phyloP scores from a whole-genome alignment of 2,329 filamentous ascomycete species.

The Talaromyces sp. region DNA sequence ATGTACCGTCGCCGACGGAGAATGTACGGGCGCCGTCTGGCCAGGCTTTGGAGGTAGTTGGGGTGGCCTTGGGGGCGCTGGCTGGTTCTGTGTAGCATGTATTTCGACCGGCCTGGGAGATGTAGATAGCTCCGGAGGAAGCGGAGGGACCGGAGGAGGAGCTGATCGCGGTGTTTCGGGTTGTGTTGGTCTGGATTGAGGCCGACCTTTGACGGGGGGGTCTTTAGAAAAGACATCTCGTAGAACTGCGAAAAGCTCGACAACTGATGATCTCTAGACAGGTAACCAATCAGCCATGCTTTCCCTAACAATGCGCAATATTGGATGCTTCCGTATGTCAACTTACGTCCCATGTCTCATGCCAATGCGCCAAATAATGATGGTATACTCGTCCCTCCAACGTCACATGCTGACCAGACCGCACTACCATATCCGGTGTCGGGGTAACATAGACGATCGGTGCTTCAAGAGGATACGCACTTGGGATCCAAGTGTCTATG shows the following conservation, averaged over 20 bases:
- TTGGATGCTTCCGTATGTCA: neutral
- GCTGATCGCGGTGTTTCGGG: slow-evolving; percentile 28
- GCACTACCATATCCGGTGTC: slow-evolving; percentile 79
- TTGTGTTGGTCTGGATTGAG: slow-evolving; percentile 23
- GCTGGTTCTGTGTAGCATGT: slow-evolving; percentile 16
- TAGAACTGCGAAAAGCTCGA: slow-evolving; percentile 76
- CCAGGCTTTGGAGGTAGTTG: slow-evolving; percentile 37
- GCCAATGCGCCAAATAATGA: slow-evolving; percentile 88
- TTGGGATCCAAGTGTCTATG: slow-evolving; percentile 86
- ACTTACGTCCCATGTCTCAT: slow-evolving; percentile 82
- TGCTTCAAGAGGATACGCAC: slow-evolving; percentile 78
- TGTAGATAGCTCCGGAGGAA: slow-evolving; percentile 59
- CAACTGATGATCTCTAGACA: slow-evolving; percentile 68
- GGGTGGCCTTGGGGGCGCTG: slow-evolving; percentile 24
- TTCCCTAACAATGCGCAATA: slow-evolving; percentile 2
- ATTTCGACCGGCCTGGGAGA: slow-evolving; percentile 31
- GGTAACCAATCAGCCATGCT: neutral
- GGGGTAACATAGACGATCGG: slow-evolving; percentile 87
- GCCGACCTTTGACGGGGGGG: slow-evolving; percentile 74
- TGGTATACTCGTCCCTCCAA: slow-evolving; percentile 92
- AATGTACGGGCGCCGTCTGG: slow-evolving; percentile 15
- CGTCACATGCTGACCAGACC: slow-evolving; percentile 91
- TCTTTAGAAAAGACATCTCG: slow-evolving; percentile 90
- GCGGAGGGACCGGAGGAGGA: slow-evolving; percentile 66
- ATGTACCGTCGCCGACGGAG: slow-evolving; percentile 19